Conservation (phyloP, 2,329 filamentous ascomycete genomes). For the Alternaria brassicae region DNA sequence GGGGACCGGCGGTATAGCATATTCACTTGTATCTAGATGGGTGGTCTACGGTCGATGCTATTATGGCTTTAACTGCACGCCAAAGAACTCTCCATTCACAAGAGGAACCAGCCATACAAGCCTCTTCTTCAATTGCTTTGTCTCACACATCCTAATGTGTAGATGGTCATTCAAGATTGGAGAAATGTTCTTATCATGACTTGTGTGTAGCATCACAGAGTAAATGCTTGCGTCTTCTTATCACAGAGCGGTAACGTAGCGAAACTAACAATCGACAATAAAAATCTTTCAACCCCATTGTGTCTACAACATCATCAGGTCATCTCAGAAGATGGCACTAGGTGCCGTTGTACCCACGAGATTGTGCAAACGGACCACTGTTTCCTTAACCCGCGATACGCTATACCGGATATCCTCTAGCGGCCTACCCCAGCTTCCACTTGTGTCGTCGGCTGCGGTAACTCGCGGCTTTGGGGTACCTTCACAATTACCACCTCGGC, state of each 20-base stretch:
- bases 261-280: not conserved
- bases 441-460: conserved; percentile 23
- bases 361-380: not conserved
- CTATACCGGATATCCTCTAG: conserved; percentile 10
- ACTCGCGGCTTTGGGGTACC: conserved; percentile 28
- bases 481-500: conserved; percentile 25
- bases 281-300: not conserved
- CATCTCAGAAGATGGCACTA: not conserved
- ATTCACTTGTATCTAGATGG: not conserved
- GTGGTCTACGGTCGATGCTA: not conserved
- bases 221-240: not conserved
- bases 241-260: not conserved
- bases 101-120: not conserved
- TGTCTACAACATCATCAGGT: not conserved
- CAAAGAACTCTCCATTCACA: not conserved
- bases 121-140: not conserved
- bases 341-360: not conserved
- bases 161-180: no score
- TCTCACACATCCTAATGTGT: not conserved
- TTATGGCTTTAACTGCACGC: not conserved
- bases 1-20: conserved; percentile 40
- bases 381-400: conserved; percentile 30
- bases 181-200: not conserved
- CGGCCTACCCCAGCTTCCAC: conserved; percentile 28
- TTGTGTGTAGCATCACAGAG: not conserved